Conservation (phyloP, 2,329 filamentous ascomycete species). For the Hymenoscyphus linearis region DNA sequence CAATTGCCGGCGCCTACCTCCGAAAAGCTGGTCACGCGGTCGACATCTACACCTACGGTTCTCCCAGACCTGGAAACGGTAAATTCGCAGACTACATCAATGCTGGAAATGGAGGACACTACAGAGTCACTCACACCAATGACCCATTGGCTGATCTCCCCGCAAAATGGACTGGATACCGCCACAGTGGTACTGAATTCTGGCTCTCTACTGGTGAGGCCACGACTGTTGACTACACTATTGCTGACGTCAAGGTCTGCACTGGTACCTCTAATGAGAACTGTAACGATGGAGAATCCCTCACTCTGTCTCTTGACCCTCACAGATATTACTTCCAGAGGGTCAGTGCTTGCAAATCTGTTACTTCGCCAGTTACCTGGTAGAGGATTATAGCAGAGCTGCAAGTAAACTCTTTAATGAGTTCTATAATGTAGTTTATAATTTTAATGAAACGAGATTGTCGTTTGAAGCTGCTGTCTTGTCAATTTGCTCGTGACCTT, state of each 20-base stretch:
- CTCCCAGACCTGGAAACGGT: neutral
- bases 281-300: neutral
- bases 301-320: neutral
- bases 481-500: neutral
- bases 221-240: neutral
- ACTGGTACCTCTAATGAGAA: neutral
- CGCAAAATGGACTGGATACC: neutral
- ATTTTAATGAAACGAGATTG: neutral
- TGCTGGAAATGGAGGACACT: neutral
- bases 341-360: neutral
- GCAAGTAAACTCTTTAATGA: neutral
- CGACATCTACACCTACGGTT: neutral
- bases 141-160: neutral
- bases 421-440: neutral
- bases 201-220: neutral
- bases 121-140: neutral
- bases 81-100: neutral
- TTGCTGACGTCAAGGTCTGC: neutral
- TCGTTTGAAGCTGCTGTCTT: neutral
- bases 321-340: neutral
- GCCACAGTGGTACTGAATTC: neutral
- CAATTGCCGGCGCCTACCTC: neutral
- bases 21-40: neutral
- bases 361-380: neutral
- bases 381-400: neutral